Evolutionary conservation across 306 rosid species (phyloP), one percentile per base, ranked within the genome.

Genomic region (Fagus sylvatica): DNA sequence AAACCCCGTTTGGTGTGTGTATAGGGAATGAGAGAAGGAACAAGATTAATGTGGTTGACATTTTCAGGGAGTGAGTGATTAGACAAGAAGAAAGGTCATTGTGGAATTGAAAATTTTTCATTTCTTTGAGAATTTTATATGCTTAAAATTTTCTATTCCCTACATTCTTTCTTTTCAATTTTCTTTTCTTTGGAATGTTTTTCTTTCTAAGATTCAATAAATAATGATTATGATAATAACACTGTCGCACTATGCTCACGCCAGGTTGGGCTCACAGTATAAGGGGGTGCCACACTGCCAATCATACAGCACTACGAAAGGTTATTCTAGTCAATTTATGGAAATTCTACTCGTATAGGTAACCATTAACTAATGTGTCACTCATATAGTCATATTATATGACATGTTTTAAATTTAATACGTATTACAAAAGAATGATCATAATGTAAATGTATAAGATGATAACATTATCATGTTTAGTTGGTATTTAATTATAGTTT

Each of bases 31-130:
- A 72, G 78, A 85, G 74, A 74, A 78, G 78, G 59, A 81, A 83
- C 75, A 76, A 84, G 84, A 42, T 75, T 86, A 82, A 68, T 77
- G 81, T 74, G 85, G 93, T 93, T 89, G 90, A 91, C 91, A 87
- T 87, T 85, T 79, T 91, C 83, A 19, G 71, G 76, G 81, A 60
- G 80, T 72, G 74, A 83, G 68, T 89, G 96, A 91, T 89, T 89
- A 80, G 97, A 90, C 90, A 75, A 61, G 71, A 6, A 57, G 91
- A 88, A 78, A 60, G 77, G 76, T 87, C 85, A 53, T 87, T 88
- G 87, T 79, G 56, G 71, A 75, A 71, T 78, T 81, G 64, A 85
- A 22, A 86, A 88, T 46, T 46, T 46, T 83, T 76, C 73, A 40
- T 36, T 69, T 76, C 33, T 37, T 81, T 84, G 28, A 34, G 73